Percentiles rank a stretch among this genome's conserved stretches.
Evolutionary conservation across 257 asterid genomes (phyloP).

Genomic region (Petrea volubilis): DNA sequence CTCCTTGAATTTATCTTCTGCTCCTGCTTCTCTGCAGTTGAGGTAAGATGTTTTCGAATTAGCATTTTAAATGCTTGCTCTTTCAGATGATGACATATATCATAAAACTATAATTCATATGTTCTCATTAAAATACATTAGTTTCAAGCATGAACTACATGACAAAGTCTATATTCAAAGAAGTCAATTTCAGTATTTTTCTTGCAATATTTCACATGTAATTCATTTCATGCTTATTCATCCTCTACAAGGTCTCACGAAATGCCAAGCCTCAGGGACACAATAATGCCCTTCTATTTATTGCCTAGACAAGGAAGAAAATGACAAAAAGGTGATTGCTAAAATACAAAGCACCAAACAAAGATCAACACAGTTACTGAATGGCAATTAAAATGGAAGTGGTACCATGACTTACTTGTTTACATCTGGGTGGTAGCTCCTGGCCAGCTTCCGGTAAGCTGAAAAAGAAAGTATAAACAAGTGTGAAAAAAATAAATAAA

Average conservation of each 20-base stretch:
- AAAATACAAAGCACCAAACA: slow-evolving; percentile 6
- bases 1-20: slow-evolving; percentile 95
- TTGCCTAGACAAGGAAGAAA: not conserved
- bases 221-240: not conserved
- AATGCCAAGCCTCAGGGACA: slow-evolving; percentile 6
- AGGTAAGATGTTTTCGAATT: slow-evolving; percentile 22
- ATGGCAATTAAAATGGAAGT: slow-evolving; percentile 13
- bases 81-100: not conserved
- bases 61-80: slow-evolving; percentile 5
- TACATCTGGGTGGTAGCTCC: slow-evolving; percentile 96
- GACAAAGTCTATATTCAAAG: not conserved
- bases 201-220: not conserved
- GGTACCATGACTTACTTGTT: slow-evolving; percentile 63
- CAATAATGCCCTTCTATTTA: not conserved
- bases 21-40: slow-evolving; percentile 79
- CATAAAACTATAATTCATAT: not conserved
- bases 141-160: not conserved
- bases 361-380: not conserved
- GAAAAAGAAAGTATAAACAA: slow-evolving; percentile 28
- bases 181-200: not conserved
- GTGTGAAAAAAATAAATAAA: slow-evolving; percentile 3
- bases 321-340: not conserved
- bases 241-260: not conserved
- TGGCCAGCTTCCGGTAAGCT: slow-evolving; percentile 97
- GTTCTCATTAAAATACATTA: not conserved